Evolutionary conservation across 306 rosid species (phyloP), one percentile per base, ranked within the genome.

Genomic region (Begonia fuchsioides): DNA sequence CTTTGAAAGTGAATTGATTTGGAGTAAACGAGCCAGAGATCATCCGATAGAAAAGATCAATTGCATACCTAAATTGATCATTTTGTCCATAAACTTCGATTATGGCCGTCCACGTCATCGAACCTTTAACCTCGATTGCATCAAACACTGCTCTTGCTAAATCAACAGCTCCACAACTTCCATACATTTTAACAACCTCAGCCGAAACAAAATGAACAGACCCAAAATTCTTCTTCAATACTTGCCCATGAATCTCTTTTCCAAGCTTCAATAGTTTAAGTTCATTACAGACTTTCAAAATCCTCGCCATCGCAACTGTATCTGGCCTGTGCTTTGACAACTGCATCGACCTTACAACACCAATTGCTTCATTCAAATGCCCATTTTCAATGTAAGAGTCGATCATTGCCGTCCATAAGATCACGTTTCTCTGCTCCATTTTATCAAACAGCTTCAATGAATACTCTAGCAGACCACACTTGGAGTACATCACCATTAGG

Each of bases 321-420:
- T 81, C 88, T 2, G 87, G 86, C 63, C 81, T 57, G 43, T 86
- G 75, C 58, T 72, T 76, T 2, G 88, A 81, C 59, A 67, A 63
- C 40, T 72, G 72, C 93, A 78, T 78, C 13, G 75, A 68, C 72
- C 93, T 73, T 11, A 78, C 60, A 59, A 81, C 77, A 49, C 49
- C 60, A 32, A 72, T 72, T 48, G 93, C 86, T 66, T 72, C 72
- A 40, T 55, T 12, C 32, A 58, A 65, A 58, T 52, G 32, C 26
- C 71, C 63, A 63, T 74, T 74, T 60, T 71, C 81, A 11, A 60
- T 44, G 32, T 54, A 72, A 2, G 88, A 73, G 64, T 86, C 86
- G 49, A 86, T 76, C 93, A 86, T 81, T 50, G 88, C 73, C 3
- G 88, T 86, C 95, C 95, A 86, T 40, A 74, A 49, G 55, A 81